These are phyloP conservation scores for Dictyostelium brefeldianum DNA, from an alignment of 78 protist species.

Conservation along the genomic window DNA sequence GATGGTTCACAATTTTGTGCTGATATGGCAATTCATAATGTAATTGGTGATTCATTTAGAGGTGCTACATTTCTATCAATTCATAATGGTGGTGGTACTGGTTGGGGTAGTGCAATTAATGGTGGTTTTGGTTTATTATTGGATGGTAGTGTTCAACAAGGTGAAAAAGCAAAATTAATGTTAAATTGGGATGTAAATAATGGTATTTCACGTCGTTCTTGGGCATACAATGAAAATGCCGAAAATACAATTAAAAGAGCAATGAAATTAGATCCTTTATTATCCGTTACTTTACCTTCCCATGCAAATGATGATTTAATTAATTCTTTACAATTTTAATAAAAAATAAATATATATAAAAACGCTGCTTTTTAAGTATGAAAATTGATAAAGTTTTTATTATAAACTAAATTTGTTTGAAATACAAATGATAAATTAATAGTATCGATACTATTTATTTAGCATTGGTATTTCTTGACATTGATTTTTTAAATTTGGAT, in stretches of 20 bases:
- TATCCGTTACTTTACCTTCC: conserved; percentile 85
- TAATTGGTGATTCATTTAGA: conserved; percentile 92
- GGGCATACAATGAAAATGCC: conserved; percentile 89
- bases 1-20: conserved; percentile 93
- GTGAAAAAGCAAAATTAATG: conserved; percentile 85
- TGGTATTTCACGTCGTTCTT: conserved; percentile 90
- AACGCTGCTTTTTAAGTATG: too few species aligned
- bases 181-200: conserved; percentile 96
- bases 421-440: too few species aligned
- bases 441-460: too few species aligned
- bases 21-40: conserved; percentile 94
- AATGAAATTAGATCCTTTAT: conserved; percentile 76
- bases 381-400: too few species aligned
- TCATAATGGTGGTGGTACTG: conserved; percentile 95
- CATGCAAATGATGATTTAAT: conserved; percentile 75
- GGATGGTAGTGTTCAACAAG: conserved; percentile 91
- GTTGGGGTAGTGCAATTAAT: conserved; percentile 96
- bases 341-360: neutral
- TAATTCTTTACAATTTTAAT: conserved; percentile 4
- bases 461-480: neutral
- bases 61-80: conserved; percentile 94
- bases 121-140: conserved; percentile 97
- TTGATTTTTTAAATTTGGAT: neutral
- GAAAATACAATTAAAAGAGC: conserved; percentile 83
- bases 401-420: too few species aligned